A percentile compares a stretch with the other conserved stretches of the same genome.
These are phyloP conservation scores for Ambrosia artemisiifolia DNA, from an alignment of 129 eudicot genomes.

Conservation along the genomic window DNA sequence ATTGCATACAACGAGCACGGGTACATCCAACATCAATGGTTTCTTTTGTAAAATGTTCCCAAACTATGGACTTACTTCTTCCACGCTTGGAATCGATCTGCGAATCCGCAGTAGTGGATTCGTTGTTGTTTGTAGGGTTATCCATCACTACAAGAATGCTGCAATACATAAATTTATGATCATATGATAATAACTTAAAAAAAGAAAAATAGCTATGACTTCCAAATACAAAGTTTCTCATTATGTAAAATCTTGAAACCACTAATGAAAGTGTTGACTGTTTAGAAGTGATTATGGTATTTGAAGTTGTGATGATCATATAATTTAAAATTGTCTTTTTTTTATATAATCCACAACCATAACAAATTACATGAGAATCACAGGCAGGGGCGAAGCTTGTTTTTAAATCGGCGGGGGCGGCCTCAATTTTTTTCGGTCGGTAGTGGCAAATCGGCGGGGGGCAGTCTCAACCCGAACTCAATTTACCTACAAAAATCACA, in stretches of 20 bases:
- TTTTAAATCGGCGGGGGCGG: too few species aligned
- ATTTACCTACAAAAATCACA: too few species aligned
- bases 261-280: too few species aligned
- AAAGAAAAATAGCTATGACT: background rate
- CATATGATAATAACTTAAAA: background rate
- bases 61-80: conserved; percentile 79
- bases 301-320: too few species aligned
- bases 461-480: too few species aligned
- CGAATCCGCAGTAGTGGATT: conserved; percentile 25
- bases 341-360: too few species aligned
- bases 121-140: conserved; percentile 29
- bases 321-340: background rate
- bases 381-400: too few species aligned
- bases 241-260: background rate
- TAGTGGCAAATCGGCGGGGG: too few species aligned
- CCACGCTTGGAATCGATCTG: conserved; percentile 40
- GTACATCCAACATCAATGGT: conserved; percentile 43
- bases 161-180: conserved; percentile 17
- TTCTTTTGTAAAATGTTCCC: conserved; percentile 82
- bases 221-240: background rate
- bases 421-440: too few species aligned
- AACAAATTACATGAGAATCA: too few species aligned
- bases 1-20: conserved; percentile 74
- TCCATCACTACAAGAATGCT: conserved; percentile 39
- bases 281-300: too few species aligned